phyloP scores from a whole-genome alignment of 2,329 filamentous ascomycete genomes.

The Thermoascus crustaceus region DNA sequence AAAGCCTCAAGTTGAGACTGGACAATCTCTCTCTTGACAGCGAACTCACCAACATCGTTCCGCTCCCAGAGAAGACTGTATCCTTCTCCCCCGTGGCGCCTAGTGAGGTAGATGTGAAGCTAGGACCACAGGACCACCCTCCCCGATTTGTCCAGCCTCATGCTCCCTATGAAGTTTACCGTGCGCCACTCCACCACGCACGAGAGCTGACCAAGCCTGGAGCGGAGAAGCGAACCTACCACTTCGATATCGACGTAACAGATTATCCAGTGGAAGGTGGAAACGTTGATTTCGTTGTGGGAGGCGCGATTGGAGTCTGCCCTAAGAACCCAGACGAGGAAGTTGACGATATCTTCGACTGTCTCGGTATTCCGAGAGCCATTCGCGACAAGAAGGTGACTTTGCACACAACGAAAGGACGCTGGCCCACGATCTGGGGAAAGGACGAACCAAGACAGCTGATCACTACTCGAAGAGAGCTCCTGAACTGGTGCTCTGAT shows the following conservation, averaged over 20 bases:
- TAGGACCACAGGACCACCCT: constrained; percentile 52
- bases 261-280: constrained; percentile 80
- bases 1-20: constrained; percentile 68
- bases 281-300: constrained; percentile 86
- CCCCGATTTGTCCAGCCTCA: constrained; percentile 90
- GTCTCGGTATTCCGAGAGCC: constrained; percentile 70
- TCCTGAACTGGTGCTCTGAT: constrained; percentile 94
- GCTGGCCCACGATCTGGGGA: constrained; percentile 98
- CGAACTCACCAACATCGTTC: constrained; percentile 60
- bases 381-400: constrained; percentile 76
- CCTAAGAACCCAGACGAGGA: constrained; percentile 71
- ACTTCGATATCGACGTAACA: constrained; percentile 94
- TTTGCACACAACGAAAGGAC: constrained; percentile 67
- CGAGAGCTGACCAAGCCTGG: constrained; percentile 80
- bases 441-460: constrained; percentile 77
- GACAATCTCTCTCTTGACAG: constrained; percentile 63
- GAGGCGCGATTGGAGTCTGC: constrained; percentile 87
- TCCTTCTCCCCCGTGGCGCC: constrained; percentile 47
- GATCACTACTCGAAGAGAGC: constrained; percentile 79
- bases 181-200: constrained; percentile 75
- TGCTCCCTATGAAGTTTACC: constrained; percentile 83
- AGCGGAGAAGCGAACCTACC: constrained; percentile 93
- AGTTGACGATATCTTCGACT: constrained; percentile 77
- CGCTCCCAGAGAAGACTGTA: constrained; percentile 67
- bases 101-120: constrained; percentile 23